Evolutionary conservation across 2,329 filamentous ascomycete species (phyloP), one percentile per base, ranked within the genome.

Genomic region (Aschersonia sp.): DNA sequence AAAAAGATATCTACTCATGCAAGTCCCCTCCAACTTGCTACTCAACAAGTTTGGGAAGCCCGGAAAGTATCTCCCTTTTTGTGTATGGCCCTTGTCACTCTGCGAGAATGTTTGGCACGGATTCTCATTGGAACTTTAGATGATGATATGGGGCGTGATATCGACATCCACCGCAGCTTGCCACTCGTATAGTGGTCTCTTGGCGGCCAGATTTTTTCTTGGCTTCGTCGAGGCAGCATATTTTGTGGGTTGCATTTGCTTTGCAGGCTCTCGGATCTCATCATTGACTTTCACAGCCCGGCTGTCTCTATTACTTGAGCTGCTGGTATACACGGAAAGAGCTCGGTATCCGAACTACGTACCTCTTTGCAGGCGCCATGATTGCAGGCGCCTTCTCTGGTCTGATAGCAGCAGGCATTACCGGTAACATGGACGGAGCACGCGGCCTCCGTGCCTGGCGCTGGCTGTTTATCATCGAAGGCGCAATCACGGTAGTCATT

Each of bases 381-480:
- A 73, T 87, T 22, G 82, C 79, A 1, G 81, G 82, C 5, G 83
- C 83, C 1, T 87, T 87, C 56, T 83, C 81, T 0, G 83, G 81
- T 2, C 62, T 81, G 7, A 74, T 82, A 39, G 71, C 76, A 2
- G 76, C 76, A 0, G 79, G 82, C 6, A 84, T 88, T 47, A 79
- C 76, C 0, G 66, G 68, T n/a, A 76, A 81, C 45, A 74, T 88
- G 68, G 71, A 83, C 50, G 71, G 75, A 2, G 62, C 63, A 0
- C 63, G 62, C 73, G 81, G 79, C 0, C 61, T 81, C 2, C 72
- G 68, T 0, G 79, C 78, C 2, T 85, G 80, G 81, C 68, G 79
- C 10, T 60, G 58, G 59, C 53, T 61, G 2, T 58, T 58, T 47
- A 79, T 87, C 47, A 78, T 86, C 40, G 82, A 87, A 59, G 83